Evolutionary conservation across 2,329 filamentous ascomycete genomes (phyloP), one percentile per base, ranked within the genome.

Genomic region (Penicillium sp.): DNA sequence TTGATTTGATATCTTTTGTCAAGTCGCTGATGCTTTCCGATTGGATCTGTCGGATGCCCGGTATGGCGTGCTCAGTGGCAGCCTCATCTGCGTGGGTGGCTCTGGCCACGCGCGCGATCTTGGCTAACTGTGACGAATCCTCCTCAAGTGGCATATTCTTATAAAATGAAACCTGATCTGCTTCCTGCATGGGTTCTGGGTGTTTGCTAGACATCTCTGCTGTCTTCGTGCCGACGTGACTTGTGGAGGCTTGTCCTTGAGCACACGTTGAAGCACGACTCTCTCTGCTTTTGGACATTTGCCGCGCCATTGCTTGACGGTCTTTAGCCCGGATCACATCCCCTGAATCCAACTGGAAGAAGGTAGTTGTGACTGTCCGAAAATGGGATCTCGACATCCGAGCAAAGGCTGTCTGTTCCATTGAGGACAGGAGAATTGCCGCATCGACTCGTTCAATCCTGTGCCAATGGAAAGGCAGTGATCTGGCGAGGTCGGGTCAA

Each of bases 41-140:
- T 44, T 4, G 26, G 28, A 30, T 38, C 19, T 56, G 54, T 30
- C 35, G 57, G 35, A 37, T 24, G 19, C 42, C 37, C 17, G 60
- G 33, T 24, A 63, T 63, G 55, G 56, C 65, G 60, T 67, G 65
- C 64, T 65, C 26, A 55, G 49, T 55, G 42, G 15, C 33, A 54
- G 54, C 33, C 28, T 57, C 37, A 22, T 49, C 26, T 19, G 38
- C 37, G 24, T 45, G 33, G 13, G 40, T 42, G 57, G n/a, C 35
- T 54, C 38, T 24, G 56, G 53, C 28, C 26, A 49, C n/a, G 24
- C 38, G 28, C 28, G 51, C 19, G 37, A 62, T 58, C 49, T 45
- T 28, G 26, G 44, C 47, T 42, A 47, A 24, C 42, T 49, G 40
- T 54, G 49, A 61, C 54, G 53, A 54, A 55, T 63, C 47, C 19